Conservation (phyloP, 495 filamentous ascomycete genomes). For the Hyaloscypha hepaticicola region DNA sequence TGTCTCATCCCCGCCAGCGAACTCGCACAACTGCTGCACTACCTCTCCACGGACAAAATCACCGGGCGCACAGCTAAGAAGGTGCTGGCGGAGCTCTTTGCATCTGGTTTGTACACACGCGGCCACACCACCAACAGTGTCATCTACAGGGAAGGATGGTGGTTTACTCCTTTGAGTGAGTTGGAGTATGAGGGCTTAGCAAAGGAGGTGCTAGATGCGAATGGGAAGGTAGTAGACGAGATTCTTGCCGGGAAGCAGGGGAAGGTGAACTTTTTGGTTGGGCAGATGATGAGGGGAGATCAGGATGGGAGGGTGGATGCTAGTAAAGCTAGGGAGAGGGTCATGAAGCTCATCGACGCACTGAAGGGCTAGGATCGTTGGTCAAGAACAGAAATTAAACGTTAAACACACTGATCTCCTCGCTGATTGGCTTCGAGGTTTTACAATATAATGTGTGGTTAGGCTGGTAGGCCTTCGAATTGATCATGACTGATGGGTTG, state of each 20-base stretch:
- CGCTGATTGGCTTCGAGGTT: too few relatives aligned
- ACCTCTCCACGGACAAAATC: slow-evolving; percentile 63
- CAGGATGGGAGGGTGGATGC: slow-evolving; percentile 78
- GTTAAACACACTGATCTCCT: too few relatives aligned
- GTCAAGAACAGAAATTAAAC: too few relatives aligned
- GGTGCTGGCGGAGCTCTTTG: slow-evolving; percentile 62
- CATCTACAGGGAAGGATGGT: slow-evolving; percentile 64
- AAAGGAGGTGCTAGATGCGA: slow-evolving; percentile 45
- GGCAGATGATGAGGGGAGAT: slow-evolving; percentile 81
- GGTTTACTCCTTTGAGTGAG: slow-evolving; percentile 59
- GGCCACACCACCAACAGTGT: slow-evolving; percentile 54
- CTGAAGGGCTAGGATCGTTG: too few relatives aligned
- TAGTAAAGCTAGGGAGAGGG: slow-evolving; percentile 55
- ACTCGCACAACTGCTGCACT: slow-evolving; percentile 65
- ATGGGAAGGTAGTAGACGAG: slow-evolving; percentile 64
- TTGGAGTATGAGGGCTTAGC: slow-evolving; percentile 61
- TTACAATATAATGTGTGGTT: too few relatives aligned
- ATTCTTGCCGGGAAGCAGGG: slow-evolving; percentile 64
- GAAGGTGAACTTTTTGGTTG: slow-evolving; percentile 85
- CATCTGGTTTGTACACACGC: slow-evolving; percentile 39
- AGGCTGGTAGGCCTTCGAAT: too few relatives aligned
- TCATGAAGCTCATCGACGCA: slow-evolving; percentile 26
- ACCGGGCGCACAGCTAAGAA: slow-evolving; percentile 76
- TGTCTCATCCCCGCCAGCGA: slow-evolving; percentile 53
- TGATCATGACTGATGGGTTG: too few relatives aligned